These are phyloP conservation scores for Claviceps fusiformis DNA, from an alignment of 2,329 filamentous ascomycete species.

Conservation along the genomic window DNA sequence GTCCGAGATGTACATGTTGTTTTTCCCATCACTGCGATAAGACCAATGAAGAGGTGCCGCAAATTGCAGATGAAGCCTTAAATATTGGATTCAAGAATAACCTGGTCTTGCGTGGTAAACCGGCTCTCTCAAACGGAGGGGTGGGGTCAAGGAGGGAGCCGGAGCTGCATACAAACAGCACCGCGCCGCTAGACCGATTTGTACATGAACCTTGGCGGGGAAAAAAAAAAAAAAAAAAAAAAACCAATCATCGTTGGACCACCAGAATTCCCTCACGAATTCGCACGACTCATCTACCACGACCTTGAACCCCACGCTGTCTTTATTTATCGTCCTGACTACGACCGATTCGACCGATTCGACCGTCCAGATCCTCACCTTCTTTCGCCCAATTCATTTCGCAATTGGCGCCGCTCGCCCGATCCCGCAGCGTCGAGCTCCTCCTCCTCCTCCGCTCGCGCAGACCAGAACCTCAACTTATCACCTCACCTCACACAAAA, in stretches of 20 bases:
- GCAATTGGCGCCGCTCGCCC: not conserved
- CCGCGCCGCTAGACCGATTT: not conserved
- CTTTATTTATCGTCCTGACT: not conserved
- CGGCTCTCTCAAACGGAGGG: not conserved
- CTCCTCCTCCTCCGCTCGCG: not conserved
- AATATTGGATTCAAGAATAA: not conserved
- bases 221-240: not conserved
- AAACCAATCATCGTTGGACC: not conserved
- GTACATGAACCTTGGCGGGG: not conserved
- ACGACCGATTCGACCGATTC: no score
- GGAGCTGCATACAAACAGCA: not conserved
- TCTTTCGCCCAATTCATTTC: not conserved
- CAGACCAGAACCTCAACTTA: not conserved
- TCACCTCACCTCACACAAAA: not conserved
- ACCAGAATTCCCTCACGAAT: not conserved
- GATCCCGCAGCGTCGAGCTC: not conserved
- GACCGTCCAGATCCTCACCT: not conserved
- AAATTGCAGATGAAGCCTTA: not conserved
- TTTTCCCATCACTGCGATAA: not conserved
- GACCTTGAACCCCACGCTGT: not conserved
- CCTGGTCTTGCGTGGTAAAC: not conserved
- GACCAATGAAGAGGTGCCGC: not conserved
- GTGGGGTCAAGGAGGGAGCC: not conserved
- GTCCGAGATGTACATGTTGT: no score
- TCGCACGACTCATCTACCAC: not conserved